A percentile compares a stretch with the other conserved stretches of the same genome.
Conservation (phyloP, 2,329 filamentous ascomycete species). For the Talaromyces atroroseus region DNA sequence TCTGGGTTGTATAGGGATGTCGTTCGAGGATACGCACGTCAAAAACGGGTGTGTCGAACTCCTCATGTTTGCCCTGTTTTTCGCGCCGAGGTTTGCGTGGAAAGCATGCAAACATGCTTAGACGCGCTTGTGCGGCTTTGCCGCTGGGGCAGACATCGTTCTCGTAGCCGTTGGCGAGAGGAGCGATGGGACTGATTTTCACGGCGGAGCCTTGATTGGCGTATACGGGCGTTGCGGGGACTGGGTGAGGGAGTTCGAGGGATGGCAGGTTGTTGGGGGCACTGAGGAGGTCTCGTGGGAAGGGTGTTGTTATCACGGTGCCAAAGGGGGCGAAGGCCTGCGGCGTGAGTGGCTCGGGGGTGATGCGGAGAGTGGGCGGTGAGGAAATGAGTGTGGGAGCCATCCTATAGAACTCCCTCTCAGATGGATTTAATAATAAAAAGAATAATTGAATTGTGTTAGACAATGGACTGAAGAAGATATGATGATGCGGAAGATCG, state of each 20-base stretch:
- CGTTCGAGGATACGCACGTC: conserved; percentile 72
- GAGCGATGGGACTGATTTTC: conserved; percentile 78
- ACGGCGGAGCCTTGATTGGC: conserved; percentile 84
- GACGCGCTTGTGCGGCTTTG: conserved; percentile 52
- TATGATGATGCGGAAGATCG: too few relatives aligned
- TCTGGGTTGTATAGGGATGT: conserved; percentile 91
- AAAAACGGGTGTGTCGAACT: conserved; percentile 43
- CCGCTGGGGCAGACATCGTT: conserved; percentile 32
- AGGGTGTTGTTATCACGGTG: conserved; percentile 71
- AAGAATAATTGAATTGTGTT: neutral
- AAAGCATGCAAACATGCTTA: conserved; percentile 87
- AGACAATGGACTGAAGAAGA: neutral
- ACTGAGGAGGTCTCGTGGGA: conserved; percentile 48
- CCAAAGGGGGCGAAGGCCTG: conserved; percentile 72
- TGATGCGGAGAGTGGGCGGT: conserved; percentile 43
- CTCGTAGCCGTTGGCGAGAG: conserved; percentile 65
- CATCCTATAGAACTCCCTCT: conserved; percentile 18
- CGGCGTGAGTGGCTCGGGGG: conserved; percentile 61
- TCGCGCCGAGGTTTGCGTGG: conserved; percentile 52
- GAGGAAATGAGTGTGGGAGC: conserved; percentile 26
- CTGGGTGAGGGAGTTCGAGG: conserved; percentile 25
- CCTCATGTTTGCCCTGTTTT: neutral
- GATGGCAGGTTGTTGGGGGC: conserved; percentile 42
- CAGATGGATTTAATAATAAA: neutral
- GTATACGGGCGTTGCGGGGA: conserved; percentile 50